A percentile compares a stretch with the other conserved stretches of the same genome.
phyloP scores from a whole-genome alignment of 1,284 basidiomycete species.

The Peniophora sp. region DNA sequence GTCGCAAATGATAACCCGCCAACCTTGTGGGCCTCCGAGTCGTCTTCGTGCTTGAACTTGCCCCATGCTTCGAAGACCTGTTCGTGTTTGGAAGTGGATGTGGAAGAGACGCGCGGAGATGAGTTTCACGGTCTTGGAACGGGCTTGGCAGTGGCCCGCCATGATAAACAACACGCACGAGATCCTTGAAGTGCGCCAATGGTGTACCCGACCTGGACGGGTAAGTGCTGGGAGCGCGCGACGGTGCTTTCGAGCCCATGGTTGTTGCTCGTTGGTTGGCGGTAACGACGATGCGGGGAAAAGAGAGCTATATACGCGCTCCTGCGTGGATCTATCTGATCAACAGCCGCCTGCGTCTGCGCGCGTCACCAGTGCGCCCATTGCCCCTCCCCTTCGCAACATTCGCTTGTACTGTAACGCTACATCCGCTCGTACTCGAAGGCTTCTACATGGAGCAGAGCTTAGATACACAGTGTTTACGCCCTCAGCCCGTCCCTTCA shows the following conservation, averaged over 20 bases:
- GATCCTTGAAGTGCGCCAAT: constrained; percentile 14
- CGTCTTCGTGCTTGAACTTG: constrained; percentile 56
- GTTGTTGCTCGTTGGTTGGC: too few species aligned
- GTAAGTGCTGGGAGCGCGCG: constrained; percentile 2
- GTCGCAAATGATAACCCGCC: constrained; percentile 5
- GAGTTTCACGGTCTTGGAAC: neutral
- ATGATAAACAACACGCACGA: constrained; percentile 20
- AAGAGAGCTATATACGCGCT: too few species aligned
- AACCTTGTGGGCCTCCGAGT: constrained; percentile 82
- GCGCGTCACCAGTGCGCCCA: too few species aligned
- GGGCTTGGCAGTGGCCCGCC: neutral
- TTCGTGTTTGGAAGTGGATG: neutral
- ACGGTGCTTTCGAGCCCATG: constrained; percentile 4
- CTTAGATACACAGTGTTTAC: too few species aligned
- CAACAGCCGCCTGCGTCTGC: too few species aligned
- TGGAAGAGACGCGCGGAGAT: constrained; percentile 3
- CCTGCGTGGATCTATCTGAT: too few species aligned
- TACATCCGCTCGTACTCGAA: too few species aligned
- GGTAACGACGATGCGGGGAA: too few species aligned
- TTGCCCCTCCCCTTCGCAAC: too few species aligned
- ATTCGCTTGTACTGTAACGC: too few species aligned
- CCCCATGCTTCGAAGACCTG: constrained; percentile 25
- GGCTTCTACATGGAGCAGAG: too few species aligned
- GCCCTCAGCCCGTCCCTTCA: too few species aligned
- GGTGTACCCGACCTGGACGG: constrained; percentile 7